Percentiles rank a stretch among this genome's conserved stretches.
phyloP scores from a whole-genome alignment of 768 basidiomycete genomes.

The Tricholoma sp. region DNA sequence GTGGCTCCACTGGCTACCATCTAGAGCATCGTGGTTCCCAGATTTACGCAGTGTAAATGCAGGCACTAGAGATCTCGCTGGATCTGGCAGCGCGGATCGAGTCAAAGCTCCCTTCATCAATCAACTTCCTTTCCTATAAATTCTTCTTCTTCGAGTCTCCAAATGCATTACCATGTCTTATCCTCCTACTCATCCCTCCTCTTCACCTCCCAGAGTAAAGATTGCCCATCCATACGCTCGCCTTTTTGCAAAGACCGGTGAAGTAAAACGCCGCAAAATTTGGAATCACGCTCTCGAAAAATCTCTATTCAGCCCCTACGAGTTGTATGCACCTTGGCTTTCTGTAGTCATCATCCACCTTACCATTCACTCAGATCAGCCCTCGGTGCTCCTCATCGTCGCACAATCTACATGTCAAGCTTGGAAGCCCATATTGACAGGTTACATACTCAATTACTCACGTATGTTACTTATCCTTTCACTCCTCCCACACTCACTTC shows the following conservation, averaged over 20 bases:
- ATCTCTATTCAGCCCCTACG: constrained; percentile 58
- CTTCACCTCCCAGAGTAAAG: constrained; percentile 7
- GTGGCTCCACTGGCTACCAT: neutral
- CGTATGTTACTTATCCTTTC: constrained; percentile 18
- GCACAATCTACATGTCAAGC: constrained; percentile 67
- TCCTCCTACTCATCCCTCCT: too few species aligned
- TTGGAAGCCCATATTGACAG: constrained; percentile 70
- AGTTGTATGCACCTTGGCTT: constrained; percentile 45
- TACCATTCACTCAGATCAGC: too few species aligned
- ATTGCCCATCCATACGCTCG: constrained; percentile 68
- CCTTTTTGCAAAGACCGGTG: constrained; percentile 58
- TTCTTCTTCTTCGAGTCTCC: constrained; percentile 6
- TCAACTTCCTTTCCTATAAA: neutral
- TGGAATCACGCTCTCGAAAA: constrained; percentile 81
- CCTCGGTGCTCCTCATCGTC: constrained; percentile 61
- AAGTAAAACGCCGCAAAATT: constrained; percentile 63
- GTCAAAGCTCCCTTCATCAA: neutral
- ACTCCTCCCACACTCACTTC: neutral
- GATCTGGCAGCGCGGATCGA: constrained; percentile 18
- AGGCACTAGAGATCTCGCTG: constrained; percentile 10
- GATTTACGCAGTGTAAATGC: constrained; percentile 12
- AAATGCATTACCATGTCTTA: neutral
- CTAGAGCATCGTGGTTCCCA: neutral
- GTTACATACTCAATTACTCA: constrained; percentile 54
- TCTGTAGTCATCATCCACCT: too few species aligned